These are phyloP conservation scores for Pterulicium gracile DNA, from an alignment of 1,284 basidiomycete genomes.

Conservation along the genomic window DNA sequence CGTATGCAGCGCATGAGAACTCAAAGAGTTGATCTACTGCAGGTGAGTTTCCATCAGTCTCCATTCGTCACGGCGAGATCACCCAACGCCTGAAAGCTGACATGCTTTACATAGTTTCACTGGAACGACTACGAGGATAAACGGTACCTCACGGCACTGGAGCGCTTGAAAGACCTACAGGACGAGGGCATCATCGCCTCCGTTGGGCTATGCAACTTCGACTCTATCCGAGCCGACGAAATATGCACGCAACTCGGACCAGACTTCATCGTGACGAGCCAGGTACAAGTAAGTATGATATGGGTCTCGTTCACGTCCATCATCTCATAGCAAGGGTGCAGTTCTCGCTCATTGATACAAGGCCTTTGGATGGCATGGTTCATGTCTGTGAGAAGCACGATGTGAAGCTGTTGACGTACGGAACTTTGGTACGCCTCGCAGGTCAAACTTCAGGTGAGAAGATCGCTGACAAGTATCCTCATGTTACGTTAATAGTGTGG, in stretches of 20 bases:
- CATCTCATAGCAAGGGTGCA: constrained; percentile 17
- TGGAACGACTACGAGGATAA: constrained; percentile 43
- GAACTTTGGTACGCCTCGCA: constrained; percentile 50
- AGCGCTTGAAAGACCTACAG: constrained; percentile 37
- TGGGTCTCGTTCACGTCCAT: constrained; percentile 3
- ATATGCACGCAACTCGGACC: constrained; percentile 51
- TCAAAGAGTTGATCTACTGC: constrained; percentile 27
- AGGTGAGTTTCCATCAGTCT: constrained; percentile 6
- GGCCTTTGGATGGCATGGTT: constrained; percentile 66
- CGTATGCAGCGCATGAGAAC: constrained; percentile 46
- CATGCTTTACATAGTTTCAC: constrained; percentile 11
- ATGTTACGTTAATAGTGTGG: constrained; percentile 45
- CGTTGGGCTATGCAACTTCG: constrained; percentile 74
- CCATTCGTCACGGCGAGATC: too few relatives aligned
- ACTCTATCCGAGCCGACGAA: constrained; percentile 61
- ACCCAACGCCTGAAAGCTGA: too few relatives aligned
- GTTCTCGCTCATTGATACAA: constrained; percentile 74
- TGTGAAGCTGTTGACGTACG: constrained; percentile 70
- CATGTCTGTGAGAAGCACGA: constrained; percentile 64
- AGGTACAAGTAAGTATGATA: constrained; percentile 52
- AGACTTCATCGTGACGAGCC: constrained; percentile 66
- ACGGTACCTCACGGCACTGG: constrained; percentile 53
- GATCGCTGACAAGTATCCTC: constrained; percentile 8
- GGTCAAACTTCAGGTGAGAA: constrained; percentile 6
- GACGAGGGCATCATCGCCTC: constrained; percentile 33